Evolutionary conservation across 2,329 filamentous ascomycete genomes (phyloP), one percentile per base, ranked within the genome.

Genomic region (Pseudogymnoascus sp.): DNA sequence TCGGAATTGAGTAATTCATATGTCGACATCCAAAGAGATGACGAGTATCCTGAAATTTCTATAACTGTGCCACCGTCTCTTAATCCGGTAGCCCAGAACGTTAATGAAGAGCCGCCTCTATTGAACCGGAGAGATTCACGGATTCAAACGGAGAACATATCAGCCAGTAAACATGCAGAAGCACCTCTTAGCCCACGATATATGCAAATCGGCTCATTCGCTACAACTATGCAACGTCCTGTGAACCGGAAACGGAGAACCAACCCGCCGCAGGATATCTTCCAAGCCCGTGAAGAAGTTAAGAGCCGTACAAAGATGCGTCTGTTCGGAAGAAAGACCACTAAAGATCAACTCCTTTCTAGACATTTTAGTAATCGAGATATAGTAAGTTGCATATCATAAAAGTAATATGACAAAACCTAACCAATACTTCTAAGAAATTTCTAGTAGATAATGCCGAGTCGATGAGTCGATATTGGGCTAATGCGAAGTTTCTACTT

Each of bases 381-480:
- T 59, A 53, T 28, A 40, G 62, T 34, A 62, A 61, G 42, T 69
- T 61, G 3, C 8, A 50, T 40, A 62, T 18, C 21, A 62, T 28
- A 60, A n/a, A 31, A 38, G 10, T 21, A 44, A 28, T 14, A 40
- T 61, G n/a, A 56, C 10, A 18, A 18, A 42, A 18, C 6, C 10
- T 42, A 42, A 42, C 38, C 11, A 18, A 42, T 61, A 10, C 40
- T 53, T n/a, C 36, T 5, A 18, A 72, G 69, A 66, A 68, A 5
- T 73, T 70, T 62, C 66, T 74, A 7, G 69, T 72, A 1, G 72
- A 74, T 50, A 74, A 74, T 59, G 70, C 66, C 1, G 64, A 63
- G 1, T 66, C 68, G 2, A 74, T 74, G 72, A 38, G 7, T 0
- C 12, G 56, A 1, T 62, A 67, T 50, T 74, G 72, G 72, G 12